Base-by-base conservation (phyloP, 2,329 filamentous ascomycete species). In the Coniochaeta sp. region DNA sequence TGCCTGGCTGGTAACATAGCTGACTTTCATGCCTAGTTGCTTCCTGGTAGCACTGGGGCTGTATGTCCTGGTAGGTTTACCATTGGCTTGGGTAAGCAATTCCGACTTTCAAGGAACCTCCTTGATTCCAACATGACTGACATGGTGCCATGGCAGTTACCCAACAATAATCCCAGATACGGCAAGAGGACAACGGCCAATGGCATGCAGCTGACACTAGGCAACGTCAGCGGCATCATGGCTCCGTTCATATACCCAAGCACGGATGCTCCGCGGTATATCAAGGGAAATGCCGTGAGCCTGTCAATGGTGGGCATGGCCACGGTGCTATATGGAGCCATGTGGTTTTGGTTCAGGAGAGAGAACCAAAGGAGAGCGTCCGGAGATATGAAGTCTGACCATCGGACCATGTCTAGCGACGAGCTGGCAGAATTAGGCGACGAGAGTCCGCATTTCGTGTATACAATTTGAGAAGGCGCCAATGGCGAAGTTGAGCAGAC, bases 41-140 rank as follows among this genome's bases (percentile, higher is more conserved):
- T 89, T 92, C 70, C 74, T 93, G n/a, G 83, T 92, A 0, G 89
- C 89, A 0, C 80, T 85, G 62, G 90, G 89, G 0, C 70, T 93
- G 2, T 93, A 93, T 65, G 76, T 83, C 26, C 71, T 81, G 3
- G 81, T 84, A 4, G 81, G 82, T 0, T 64, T 85, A 61, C 82
- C 82, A 4, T 67, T 85, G n/a, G 81, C 81, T 38, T 85, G 82
- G 81, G 73, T 76, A 57, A 68, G 73, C 65, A 2, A 58, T 50
- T 1, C 9, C 16, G 26, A 9, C 30, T 16, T 55, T 4, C 9
- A 4, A 55, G 16, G 16, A 30, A n/a, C 12, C 7, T n/a, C 26
- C 26, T 30, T n/a, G 10, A 16, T 32, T 26, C 34, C 34, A 36
- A 12, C 34, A 7, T 36, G 34, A 47, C 52, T 61, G 42, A 47